A percentile compares a stretch with the other conserved stretches of the same genome.
Evolutionary conservation across 1,284 basidiomycete genomes (phyloP).

Genomic region (Malassezia sp.): DNA sequence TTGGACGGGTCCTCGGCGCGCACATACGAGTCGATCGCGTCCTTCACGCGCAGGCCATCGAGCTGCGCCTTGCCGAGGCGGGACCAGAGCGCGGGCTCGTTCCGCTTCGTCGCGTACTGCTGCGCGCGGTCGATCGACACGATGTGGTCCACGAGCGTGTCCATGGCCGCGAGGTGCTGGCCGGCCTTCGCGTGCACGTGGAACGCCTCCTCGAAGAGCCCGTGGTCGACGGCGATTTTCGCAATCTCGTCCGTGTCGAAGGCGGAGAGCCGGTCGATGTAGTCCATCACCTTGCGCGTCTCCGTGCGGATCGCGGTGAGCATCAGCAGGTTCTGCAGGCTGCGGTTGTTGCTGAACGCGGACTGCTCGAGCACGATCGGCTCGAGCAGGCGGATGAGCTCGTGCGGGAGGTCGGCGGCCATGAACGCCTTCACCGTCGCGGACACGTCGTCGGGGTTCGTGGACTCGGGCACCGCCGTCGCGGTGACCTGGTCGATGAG

Average conservation of each 20-base stretch:
- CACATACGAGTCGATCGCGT: constrained; percentile 97
- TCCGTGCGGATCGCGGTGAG: constrained; percentile 94
- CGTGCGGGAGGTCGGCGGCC: constrained; percentile 88
- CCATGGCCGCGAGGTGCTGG: constrained; percentile 63
- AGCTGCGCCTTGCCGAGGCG: constrained; percentile 97
- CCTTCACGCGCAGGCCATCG: constrained; percentile 94
- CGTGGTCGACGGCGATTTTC: constrained; percentile 90
- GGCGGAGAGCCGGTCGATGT: constrained; percentile 93
- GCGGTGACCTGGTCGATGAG: constrained; percentile 76
- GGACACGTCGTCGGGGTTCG: constrained; percentile 96
- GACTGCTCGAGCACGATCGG: constrained; percentile 97
- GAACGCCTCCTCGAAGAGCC: constrained; percentile 90
- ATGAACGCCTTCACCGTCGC: constrained; percentile 98
- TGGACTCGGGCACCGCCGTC: constrained; percentile 90
- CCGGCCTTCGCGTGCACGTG: constrained; percentile 42
- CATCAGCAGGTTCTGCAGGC: constrained; percentile 64
- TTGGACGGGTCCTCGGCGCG: constrained; percentile 94
- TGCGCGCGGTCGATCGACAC: constrained; percentile 93
- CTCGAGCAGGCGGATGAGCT: constrained; percentile 93
- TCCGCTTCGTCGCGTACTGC: constrained; percentile 92
- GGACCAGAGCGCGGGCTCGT: constrained; percentile 93
- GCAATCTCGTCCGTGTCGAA: constrained; percentile 93
- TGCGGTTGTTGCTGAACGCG: constrained; percentile 83
- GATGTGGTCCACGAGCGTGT: constrained; percentile 93
- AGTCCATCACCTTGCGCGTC: constrained; percentile 95